phyloP scores from a whole-genome alignment of 1,139 yeast species.

The Debaryomycetaceae sp. region DNA sequence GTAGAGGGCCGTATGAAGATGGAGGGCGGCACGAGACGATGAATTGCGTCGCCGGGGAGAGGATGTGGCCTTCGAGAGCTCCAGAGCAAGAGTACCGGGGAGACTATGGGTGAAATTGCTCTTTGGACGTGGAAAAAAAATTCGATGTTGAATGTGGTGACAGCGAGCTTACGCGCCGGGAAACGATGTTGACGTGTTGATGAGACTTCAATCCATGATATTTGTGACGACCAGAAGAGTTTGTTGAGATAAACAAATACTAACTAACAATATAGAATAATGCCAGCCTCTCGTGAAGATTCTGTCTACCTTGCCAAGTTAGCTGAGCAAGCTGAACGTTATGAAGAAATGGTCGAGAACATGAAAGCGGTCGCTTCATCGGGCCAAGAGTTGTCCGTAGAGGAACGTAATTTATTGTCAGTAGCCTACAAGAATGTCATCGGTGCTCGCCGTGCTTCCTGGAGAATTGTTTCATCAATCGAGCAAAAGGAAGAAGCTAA shows the following conservation, averaged over 20 bases:
- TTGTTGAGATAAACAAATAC: background rate
- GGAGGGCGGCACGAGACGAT: background rate
- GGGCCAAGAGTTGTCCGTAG: constrained; percentile 93
- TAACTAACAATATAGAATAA: constrained; percentile 18
- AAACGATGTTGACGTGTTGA: background rate
- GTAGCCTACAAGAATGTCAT: constrained; percentile 98
- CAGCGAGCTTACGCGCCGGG: background rate
- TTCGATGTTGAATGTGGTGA: too few species aligned
- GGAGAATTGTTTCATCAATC: constrained; percentile 97
- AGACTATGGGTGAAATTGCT: background rate
- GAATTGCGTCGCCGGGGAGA: background rate
- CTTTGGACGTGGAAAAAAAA: background rate
- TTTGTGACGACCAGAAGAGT: background rate
- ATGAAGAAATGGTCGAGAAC: constrained; percentile 98
- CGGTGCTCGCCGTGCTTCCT: constrained; percentile 98
- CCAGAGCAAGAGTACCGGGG: background rate
- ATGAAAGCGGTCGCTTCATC: constrained; percentile 97
- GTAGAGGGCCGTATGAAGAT: background rate
- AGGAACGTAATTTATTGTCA: constrained; percentile 94
- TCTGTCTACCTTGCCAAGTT: constrained; percentile 97
- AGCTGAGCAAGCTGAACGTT: constrained; percentile 99
- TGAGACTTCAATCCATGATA: background rate
- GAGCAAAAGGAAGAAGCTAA: constrained; percentile 98
- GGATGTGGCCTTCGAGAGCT: background rate
- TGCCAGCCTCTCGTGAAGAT: constrained; percentile 94